Base-by-base conservation (phyloP, 2,329 filamentous ascomycete genomes). In the Botrytis tulipae region DNA sequence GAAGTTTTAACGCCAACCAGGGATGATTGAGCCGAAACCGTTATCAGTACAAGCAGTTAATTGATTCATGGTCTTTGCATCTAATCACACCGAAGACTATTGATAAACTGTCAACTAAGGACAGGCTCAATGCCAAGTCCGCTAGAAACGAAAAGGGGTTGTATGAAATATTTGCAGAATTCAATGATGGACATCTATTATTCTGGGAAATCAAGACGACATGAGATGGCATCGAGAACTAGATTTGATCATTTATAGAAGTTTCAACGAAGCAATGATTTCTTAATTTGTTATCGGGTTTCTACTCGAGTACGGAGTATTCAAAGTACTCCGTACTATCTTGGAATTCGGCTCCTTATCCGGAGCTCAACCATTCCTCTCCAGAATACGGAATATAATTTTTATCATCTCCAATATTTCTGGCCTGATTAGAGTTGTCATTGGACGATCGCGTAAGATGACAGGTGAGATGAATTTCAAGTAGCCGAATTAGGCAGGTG, bases 141-240 rank as follows among this genome's bases (percentile, higher is more conserved):
- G 54, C 54, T 59, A 59, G 29, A 59, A 59, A n/a, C 16, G 16
- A 35, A 60, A 22, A 35, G 32, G 57, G 18, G 44, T 44, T 20
- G 7, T 20, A 1, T 4, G 12, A 14, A 51, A n/a, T 16, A n/a
- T n/a, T 7, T 22, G 10, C 48, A n/a, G 25, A 51, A n/a, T 51
- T 51, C 12, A n/a, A 51, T n/a, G 5, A 14, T n/a, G 10, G 25
- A 3, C 12, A n/a, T n/a, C 25, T n/a, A 54, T 16, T 51, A 0
- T n/a, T n/a, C 1, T 51, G 5, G 9, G 5, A 12, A 7, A 6
- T n/a, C 2, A 51, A 3, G 25, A n/a, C 25, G 14, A n/a, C 5
- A 5, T 51, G 14, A 12, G 25, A 51, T 51, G 25, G 4, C 7
- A 60, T 14, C 14, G 22, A 14, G 32, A 60, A 35, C 20, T 25